Base-by-base conservation (phyloP, 139 green algal species). In the Trebouxia sp. region DNA sequence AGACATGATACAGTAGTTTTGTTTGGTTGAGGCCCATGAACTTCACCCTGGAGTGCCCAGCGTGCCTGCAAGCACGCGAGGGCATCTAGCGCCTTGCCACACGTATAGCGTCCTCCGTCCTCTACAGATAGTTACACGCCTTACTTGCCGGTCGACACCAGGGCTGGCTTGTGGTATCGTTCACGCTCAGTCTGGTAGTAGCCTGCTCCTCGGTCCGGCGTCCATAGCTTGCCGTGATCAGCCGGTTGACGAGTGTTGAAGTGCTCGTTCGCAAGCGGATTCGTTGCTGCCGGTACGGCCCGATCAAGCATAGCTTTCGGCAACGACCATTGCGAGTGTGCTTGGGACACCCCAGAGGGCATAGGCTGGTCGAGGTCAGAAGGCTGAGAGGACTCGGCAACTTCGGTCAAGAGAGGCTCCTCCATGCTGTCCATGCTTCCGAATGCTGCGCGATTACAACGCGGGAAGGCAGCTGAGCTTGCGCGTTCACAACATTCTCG, bases 131-230 rank as follows among this genome's bases (percentile, higher is more conserved):
- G 20, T 58, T 17, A 17, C 50, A 58, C 20, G 56, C 11, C 76
- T 22, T 69, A 89, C 87, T 81, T 91, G 75, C 85, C 85, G 3
- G 75, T 90, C 11, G 81, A 65, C 43, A 91, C 81, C 17, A 91
- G 80, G 65, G 78, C 80, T 7, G 88, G 56, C 20, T 87, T 82
- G 39, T 87, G 84, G 22, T 83, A 85, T n/a, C 62, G 78, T 6
- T 65, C 42, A 4, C 88, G 70, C 41, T 91, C 82, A 0, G 62
- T 65, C 20, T 82, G 50, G 65, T 90, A 90, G 5, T 84, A 89
- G 0, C 88, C 88, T 9, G 80, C 83, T 17, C 88, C 88, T 17
- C 85, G 47, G 67, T 91, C 88, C 4, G 89, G 79, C 38, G 85
- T 89, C 88, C 88, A 91, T 20, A 74, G 53, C 14, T 35, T 56